These are phyloP conservation scores for Coemansia sp. DNA, from an alignment of 192 early-diverging fungal genomes.

Conservation along the genomic window DNA sequence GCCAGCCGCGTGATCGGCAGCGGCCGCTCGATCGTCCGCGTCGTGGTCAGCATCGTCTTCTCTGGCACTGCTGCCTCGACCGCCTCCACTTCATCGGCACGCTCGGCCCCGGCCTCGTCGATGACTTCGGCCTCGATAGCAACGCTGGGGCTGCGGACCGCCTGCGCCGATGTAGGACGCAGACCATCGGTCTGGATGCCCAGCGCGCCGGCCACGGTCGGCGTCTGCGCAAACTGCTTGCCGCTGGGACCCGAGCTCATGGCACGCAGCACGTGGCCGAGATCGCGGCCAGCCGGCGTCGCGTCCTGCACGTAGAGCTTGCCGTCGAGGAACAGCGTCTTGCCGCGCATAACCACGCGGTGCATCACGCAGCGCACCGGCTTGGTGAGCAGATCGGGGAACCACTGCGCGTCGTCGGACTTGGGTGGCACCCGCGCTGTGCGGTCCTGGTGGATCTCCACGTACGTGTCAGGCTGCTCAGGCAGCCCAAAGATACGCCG, in stretches of 20 bases:
- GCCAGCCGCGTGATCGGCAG: slow-evolving; percentile 20
- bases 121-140: slow-evolving; percentile 13
- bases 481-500: slow-evolving; percentile 88
- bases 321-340: slow-evolving; percentile 87
- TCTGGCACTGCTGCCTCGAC: not conserved
- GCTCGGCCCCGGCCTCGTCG: slow-evolving; percentile 19
- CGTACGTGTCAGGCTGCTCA: slow-evolving; percentile 89
- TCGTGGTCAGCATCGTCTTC: not conserved
- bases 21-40: slow-evolving; percentile 13
- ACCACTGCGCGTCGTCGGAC: slow-evolving; percentile 39
- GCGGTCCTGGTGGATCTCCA: slow-evolving; percentile 92
- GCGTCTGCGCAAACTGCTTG: slow-evolving; percentile 34
- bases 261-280: slow-evolving; percentile 38
- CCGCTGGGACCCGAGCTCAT: slow-evolving; percentile 48
- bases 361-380: slow-evolving; percentile 71
- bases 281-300: slow-evolving; percentile 48
- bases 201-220: slow-evolving; percentile 9
- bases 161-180: slow-evolving; percentile 6
- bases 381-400: slow-evolving; percentile 55
- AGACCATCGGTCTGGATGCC: slow-evolving; percentile 7
- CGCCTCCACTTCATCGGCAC: too few relatives aligned
- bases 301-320: slow-evolving; percentile 45
- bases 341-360: slow-evolving; percentile 86
- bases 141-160: slow-evolving; percentile 4
- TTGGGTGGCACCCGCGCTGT: slow-evolving; percentile 46